Base-by-base conservation (phyloP, 441 rosid species). In the Bocquillonia castaneifolia region DNA sequence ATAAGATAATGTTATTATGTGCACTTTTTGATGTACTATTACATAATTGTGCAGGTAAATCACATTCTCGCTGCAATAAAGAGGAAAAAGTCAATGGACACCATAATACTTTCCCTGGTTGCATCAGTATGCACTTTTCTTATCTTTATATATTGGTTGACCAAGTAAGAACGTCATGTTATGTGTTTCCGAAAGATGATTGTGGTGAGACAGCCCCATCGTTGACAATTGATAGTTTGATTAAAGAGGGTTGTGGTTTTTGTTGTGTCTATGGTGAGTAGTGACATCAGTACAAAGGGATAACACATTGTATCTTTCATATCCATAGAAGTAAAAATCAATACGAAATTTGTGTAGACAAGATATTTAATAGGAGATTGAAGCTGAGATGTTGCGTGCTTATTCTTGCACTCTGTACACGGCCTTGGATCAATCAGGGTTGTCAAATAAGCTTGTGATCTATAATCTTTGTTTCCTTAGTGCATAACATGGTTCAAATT, bases 31-130 rank as follows among this genome's bases (percentile, higher is more conserved):
- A 67, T 40, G 9, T 69, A 31, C 58, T 7, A 6, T 40, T 50
- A 66, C n/a, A 15, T 34, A 25, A 68, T 74, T 69, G 29, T 80
- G 82, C 92, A 93, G 98, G 96, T 93, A 74, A 91, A 89, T 71
- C 81, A 80, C 36, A 81, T 93, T 72, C 86, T 93, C 48, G 66
- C 93, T 6, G 79, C 96, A 23, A 93, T 93, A 79, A 91, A 88
- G 89, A 86, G 92, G 85, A 93, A 88, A 81, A 91, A 91, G 84
- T 93, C 99, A 0, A 84, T 89, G 97, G 99, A 93, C 72, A 82
- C 96, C 8, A 82, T 93, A 70, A 86, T 89, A 71, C 95, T 93
- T 69, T 87, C 99, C 64, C 95, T 93, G 10, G 96, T 93, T 44
- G 97, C 97, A 22, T 91, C 99, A 20, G 88, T 86, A 22, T 93